A percentile compares a stretch with the other conserved stretches of the same genome.
Evolutionary conservation across 2,329 filamentous ascomycete genomes (phyloP).

Genomic region (Hymenoscyphus repandus): DNA sequence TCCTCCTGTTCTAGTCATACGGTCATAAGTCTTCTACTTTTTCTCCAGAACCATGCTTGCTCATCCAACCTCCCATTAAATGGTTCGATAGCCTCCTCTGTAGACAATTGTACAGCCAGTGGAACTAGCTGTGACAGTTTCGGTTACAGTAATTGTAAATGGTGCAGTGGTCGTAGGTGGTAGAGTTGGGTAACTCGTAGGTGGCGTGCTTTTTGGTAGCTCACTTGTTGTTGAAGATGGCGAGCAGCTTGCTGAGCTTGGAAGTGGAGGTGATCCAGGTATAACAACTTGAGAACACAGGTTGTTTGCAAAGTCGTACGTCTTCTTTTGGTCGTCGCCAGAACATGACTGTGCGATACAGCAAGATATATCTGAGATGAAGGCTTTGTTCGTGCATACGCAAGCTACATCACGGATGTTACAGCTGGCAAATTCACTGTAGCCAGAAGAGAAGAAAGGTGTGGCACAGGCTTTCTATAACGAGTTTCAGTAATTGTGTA

Average conservation of each 20-base stretch:
- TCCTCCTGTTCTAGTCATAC: not conserved
- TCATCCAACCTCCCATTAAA: not conserved
- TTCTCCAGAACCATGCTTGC: not conserved
- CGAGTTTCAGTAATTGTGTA: not conserved
- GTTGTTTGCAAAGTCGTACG: conserved; percentile 2
- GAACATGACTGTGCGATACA: conserved; percentile 3
- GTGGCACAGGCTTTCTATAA: conserved; percentile 5
- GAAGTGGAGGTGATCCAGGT: conserved; percentile 5
- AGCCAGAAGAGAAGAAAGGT: conserved; percentile 2
- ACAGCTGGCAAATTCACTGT: conserved; percentile 3
- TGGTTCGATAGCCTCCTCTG: not conserved
- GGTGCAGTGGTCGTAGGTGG: not conserved
- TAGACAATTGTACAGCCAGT: too few species aligned
- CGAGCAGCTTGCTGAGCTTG: conserved; percentile 1
- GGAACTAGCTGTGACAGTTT: not conserved
- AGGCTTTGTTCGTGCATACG: conserved; percentile 1
- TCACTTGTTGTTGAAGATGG: not conserved
- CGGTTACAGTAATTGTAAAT: not conserved
- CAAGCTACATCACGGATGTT: conserved; percentile 2
- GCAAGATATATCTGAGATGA: conserved; percentile 6
- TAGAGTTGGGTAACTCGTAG: not conserved
- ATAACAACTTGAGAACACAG: conserved; percentile 5
- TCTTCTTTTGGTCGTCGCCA: conserved; percentile 2
- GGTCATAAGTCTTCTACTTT: not conserved
- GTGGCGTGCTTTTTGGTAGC: not conserved